Percentiles rank a stretch among this genome's conserved stretches.
These are phyloP conservation scores for Saccharomycopsis sp. DNA, from an alignment of 805 yeast genomes.

Conservation along the genomic window DNA sequence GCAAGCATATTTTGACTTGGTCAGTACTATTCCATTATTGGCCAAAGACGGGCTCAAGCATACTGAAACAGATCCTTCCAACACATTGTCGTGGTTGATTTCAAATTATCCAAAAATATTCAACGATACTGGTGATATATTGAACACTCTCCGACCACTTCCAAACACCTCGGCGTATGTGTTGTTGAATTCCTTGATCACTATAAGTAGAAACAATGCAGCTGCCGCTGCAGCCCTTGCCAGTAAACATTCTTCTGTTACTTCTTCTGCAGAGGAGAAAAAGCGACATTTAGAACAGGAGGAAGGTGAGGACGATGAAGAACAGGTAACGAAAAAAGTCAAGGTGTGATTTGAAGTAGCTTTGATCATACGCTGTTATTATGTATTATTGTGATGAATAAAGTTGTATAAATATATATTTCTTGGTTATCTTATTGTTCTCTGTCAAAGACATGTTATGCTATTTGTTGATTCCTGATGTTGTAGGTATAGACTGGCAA, in stretches of 20 bases:
- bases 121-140: conserved; percentile 16
- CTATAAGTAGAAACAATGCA: not conserved
- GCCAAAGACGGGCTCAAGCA: not conserved
- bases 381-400: not conserved
- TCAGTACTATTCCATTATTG: conserved; percentile 4
- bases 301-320: not conserved
- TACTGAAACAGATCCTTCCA: conserved; percentile 7
- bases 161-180: conserved; percentile 15
- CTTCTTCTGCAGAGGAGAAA: not conserved
- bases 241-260: not conserved
- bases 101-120: conserved; percentile 12
- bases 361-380: not conserved
- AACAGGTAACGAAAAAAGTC: not conserved
- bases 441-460: too few relatives aligned
- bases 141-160: conserved; percentile 9
- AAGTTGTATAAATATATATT: not conserved
- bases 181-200: conserved; percentile 14
- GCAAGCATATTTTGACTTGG: not conserved
- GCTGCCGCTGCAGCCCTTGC: not conserved
- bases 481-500: too few relatives aligned
- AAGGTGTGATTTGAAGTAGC: not conserved
- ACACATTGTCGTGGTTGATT: conserved; percentile 10
- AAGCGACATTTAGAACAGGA: not conserved
- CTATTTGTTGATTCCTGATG: too few relatives aligned
- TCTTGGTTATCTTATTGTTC: too few relatives aligned